Evolutionary conservation across 106 monocot species (phyloP).

Genomic region (Dendrobium huoshanense): DNA sequence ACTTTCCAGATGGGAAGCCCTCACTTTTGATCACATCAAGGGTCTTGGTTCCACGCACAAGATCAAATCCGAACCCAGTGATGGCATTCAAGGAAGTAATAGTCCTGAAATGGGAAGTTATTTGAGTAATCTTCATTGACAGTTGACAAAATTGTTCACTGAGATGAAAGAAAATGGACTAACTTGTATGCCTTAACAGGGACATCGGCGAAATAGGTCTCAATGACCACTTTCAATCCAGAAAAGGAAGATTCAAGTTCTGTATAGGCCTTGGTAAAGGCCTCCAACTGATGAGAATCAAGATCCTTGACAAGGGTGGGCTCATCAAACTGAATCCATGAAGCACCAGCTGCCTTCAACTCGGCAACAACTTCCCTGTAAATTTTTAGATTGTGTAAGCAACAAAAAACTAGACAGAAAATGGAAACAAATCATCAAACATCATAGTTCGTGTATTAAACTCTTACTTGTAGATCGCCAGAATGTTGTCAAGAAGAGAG

Average conservation of each 20-base stretch:
- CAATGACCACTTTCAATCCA: slow-evolving; percentile 18
- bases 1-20: slow-evolving; percentile 23
- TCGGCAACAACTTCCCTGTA: slow-evolving; percentile 24
- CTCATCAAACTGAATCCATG: slow-evolving; percentile 30
- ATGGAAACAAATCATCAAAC: neutral
- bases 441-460: neutral
- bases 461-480: slow-evolving; percentile 26
- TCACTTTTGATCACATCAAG: slow-evolving; percentile 22
- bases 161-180: neutral
- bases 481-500: slow-evolving; percentile 18
- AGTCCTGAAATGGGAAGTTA: slow-evolving; percentile 14
- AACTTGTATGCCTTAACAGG: slow-evolving; percentile 15
- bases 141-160: neutral
- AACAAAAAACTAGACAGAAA: neutral
- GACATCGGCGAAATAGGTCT: slow-evolving; percentile 19
- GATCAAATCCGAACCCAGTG: slow-evolving; percentile 22
- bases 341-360: slow-evolving; percentile 31
- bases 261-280: slow-evolving; percentile 20
- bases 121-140: neutral
- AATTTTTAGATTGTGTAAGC: neutral
- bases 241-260: slow-evolving; percentile 17
- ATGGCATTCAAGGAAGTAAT: slow-evolving; percentile 19
- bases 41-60: slow-evolving; percentile 29
- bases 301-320: slow-evolving; percentile 26
- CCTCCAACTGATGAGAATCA: slow-evolving; percentile 18